These are phyloP conservation scores for Glycine latifolia DNA, from an alignment of 306 rosid species.

Conservation along the genomic window DNA sequence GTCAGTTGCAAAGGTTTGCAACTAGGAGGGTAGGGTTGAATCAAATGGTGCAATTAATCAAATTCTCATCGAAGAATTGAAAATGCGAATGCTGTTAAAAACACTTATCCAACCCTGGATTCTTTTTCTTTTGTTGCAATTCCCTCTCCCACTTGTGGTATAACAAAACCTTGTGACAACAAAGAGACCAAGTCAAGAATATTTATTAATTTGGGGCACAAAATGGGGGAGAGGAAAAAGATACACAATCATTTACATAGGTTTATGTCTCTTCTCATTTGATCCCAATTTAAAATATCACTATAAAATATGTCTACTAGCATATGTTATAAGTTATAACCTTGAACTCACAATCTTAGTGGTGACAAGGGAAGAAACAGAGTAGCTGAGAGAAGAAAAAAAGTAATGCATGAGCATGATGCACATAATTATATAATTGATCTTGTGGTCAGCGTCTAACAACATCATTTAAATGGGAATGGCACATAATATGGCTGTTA, in stretches of 20 bases:
- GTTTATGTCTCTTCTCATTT: not conserved
- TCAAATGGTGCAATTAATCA: constrained; percentile 35
- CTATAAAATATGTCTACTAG: not conserved
- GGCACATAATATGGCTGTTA: constrained; percentile 50
- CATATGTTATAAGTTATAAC: not conserved
- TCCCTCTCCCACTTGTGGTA: constrained; percentile 47
- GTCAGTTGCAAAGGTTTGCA: constrained; percentile 29
- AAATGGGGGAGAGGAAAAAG: not conserved
- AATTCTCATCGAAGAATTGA: constrained; percentile 5
- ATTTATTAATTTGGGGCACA: not conserved
- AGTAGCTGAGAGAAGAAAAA: not conserved
- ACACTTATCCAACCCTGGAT: constrained; percentile 34
- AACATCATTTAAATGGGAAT: constrained; percentile 38
- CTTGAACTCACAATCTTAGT: constrained; percentile 27
- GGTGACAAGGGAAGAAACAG: constrained; percentile 9
- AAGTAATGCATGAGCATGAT: constrained; percentile 18
- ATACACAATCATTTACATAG: constrained; percentile 10
- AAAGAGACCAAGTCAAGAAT: constrained; percentile 15
- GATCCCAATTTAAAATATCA: not conserved
- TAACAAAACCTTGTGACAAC: constrained; percentile 32
- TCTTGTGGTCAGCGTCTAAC: constrained; percentile 47
- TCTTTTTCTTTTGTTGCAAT: constrained; percentile 42
- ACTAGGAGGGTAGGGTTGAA: constrained; percentile 39
- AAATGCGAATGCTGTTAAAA: constrained; percentile 32
- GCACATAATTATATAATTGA: constrained; percentile 28